These are phyloP conservation scores for Trypanosoma theileri DNA, from an alignment of 208 protist species.

Conservation along the genomic window DNA sequence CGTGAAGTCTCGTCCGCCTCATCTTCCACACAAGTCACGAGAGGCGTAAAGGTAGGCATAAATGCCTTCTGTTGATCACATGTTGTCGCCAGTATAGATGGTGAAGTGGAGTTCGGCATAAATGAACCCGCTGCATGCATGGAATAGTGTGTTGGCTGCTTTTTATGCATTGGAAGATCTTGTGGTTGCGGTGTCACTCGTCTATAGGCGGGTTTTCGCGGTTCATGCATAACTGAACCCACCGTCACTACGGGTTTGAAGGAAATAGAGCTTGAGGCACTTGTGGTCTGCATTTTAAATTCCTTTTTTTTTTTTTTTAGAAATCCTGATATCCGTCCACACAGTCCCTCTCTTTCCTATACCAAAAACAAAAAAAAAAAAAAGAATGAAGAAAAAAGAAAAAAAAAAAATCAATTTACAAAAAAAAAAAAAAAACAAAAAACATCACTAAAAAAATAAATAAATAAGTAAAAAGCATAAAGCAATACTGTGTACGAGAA, in stretches of 20 bases:
- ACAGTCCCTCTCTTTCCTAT: background rate
- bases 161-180: too few species aligned
- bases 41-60: background rate
- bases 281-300: background rate
- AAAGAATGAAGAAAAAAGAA: slow-evolving; percentile 10
- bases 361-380: slow-evolving; percentile 14
- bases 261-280: background rate
- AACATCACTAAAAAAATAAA: too few species aligned
- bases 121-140: background rate
- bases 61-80: background rate
- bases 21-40: background rate
- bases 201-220: slow-evolving; percentile 13
- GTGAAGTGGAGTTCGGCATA: background rate
- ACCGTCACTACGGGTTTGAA: slow-evolving; percentile 9
- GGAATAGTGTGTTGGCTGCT: background rate
- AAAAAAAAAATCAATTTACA: too few species aligned
- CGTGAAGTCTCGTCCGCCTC: background rate
- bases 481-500: too few species aligned
- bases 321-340: too few species aligned
- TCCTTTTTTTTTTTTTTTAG: background rate
- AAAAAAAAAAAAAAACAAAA: too few species aligned
- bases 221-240: slow-evolving; percentile 24
- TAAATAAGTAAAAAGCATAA: too few species aligned
- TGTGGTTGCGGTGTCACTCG: background rate
- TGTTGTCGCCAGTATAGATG: background rate